Percentiles rank a stretch among this genome's conserved stretches.
These are phyloP conservation scores for Coriaria nepalensis DNA, from an alignment of 306 rosid genomes.

Conservation along the genomic window DNA sequence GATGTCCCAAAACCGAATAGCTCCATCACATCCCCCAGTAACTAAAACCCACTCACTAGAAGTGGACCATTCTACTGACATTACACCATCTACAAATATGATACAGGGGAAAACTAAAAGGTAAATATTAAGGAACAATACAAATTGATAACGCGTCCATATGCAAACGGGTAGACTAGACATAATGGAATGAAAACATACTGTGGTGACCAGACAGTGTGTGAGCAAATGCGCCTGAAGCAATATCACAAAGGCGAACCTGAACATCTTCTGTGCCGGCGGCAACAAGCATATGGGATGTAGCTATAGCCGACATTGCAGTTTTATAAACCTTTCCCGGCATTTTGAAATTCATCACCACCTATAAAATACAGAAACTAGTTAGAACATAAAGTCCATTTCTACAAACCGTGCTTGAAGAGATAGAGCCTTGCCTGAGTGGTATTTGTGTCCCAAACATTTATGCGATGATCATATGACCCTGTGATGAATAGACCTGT, in stretches of 20 bases:
- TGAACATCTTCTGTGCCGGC: constrained; percentile 95
- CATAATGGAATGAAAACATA: constrained; percentile 17
- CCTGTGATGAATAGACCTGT: constrained; percentile 81
- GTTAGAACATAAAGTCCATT: background rate
- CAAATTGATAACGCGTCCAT: background rate
- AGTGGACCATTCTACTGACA: constrained; percentile 83
- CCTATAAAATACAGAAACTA: constrained; percentile 24
- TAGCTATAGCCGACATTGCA: constrained; percentile 82
- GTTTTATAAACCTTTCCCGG: constrained; percentile 84
- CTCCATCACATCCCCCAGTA: constrained; percentile 97
- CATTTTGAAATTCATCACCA: constrained; percentile 70
- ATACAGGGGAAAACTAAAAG: background rate
- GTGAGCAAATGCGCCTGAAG: constrained; percentile 87
- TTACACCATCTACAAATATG: constrained; percentile 59
- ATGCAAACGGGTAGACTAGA: background rate
- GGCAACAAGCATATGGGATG: constrained; percentile 82
- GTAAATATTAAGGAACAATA: too few species aligned
- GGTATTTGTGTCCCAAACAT: constrained; percentile 95
- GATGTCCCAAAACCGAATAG: constrained; percentile 93
- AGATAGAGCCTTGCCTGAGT: constrained; percentile 36
- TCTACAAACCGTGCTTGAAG: background rate
- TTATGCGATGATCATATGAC: constrained; percentile 68
- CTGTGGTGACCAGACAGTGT: constrained; percentile 93
- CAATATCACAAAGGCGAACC: constrained; percentile 91
- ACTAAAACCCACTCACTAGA: constrained; percentile 84